Evolutionary conservation across 2,329 filamentous ascomycete genomes (phyloP).

Genomic region (Paraphoma sp.): DNA sequence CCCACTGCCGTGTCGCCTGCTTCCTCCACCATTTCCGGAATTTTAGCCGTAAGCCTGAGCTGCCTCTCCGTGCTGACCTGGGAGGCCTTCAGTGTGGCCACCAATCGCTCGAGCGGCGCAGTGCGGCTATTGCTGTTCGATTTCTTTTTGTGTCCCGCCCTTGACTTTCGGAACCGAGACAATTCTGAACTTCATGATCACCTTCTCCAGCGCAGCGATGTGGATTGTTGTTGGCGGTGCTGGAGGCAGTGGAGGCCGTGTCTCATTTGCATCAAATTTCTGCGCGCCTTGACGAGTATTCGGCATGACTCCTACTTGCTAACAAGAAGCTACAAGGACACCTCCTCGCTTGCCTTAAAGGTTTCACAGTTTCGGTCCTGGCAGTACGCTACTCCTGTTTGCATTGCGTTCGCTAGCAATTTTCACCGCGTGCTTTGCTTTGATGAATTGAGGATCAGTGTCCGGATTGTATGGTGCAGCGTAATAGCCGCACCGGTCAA

Average conservation of each 20-base stretch:
- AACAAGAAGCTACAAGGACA: background rate
- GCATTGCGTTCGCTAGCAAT: background rate
- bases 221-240: background rate
- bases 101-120: background rate
- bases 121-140: background rate
- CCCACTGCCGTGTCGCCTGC: background rate
- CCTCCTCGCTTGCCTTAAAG: background rate
- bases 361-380: background rate
- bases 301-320: background rate
- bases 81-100: background rate
- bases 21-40: background rate
- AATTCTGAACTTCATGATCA: background rate
- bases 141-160: background rate
- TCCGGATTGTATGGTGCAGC: background rate
- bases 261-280: background rate
- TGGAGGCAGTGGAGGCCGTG: background rate
- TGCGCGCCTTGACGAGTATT: background rate
- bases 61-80: background rate
- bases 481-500: background rate
- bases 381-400: background rate
- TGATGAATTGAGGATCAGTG: background rate
- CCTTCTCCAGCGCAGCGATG: background rate
- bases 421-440: background rate
- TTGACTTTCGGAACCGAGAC: background rate
- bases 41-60: background rate